Evolutionary conservation across 192 early-diverging fungal genomes (phyloP).

Genomic region (Backusella psychrophila): DNA sequence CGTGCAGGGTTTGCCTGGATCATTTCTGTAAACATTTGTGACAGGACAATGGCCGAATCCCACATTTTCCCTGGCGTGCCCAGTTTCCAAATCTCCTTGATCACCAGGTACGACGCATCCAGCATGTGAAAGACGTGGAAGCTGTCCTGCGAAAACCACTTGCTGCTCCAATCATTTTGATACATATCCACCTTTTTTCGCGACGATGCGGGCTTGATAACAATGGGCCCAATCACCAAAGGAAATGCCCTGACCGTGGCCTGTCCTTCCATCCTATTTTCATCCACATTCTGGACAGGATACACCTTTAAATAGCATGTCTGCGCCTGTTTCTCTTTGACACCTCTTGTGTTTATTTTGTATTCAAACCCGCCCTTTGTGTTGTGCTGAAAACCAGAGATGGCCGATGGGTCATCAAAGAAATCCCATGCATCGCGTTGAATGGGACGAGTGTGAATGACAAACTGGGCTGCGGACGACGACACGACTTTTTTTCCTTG

Average conservation of each 20-base stretch:
- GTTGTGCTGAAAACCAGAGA: background rate
- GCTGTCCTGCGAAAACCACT: background rate
- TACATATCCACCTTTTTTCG: background rate
- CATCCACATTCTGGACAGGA: background rate
- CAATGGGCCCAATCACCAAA: constrained; percentile 8
- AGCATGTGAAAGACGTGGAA: constrained; percentile 12
- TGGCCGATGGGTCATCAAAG: background rate
- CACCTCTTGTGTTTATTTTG: background rate
- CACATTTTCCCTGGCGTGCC: constrained; percentile 48
- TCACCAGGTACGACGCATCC: constrained; percentile 1
- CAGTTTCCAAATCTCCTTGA: constrained; percentile 31
- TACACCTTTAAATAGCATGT: background rate
- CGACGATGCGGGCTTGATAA: background rate
- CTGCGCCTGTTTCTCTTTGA: background rate
- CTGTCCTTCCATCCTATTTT: background rate
- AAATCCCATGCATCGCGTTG: constrained; percentile 14
- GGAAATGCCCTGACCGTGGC: background rate
- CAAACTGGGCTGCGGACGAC: background rate
- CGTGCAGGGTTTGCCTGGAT: constrained; percentile 7
- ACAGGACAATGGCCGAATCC: constrained; percentile 46
- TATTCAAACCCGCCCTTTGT: constrained; percentile 11
- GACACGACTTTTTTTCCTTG: background rate
- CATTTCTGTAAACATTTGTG: constrained; percentile 24
- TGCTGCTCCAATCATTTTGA: constrained; percentile 1
- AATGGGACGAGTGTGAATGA: background rate